Evolutionary conservation across 2,329 filamentous ascomycete genomes (phyloP).

Genomic region (Aureobasidium sp.): DNA sequence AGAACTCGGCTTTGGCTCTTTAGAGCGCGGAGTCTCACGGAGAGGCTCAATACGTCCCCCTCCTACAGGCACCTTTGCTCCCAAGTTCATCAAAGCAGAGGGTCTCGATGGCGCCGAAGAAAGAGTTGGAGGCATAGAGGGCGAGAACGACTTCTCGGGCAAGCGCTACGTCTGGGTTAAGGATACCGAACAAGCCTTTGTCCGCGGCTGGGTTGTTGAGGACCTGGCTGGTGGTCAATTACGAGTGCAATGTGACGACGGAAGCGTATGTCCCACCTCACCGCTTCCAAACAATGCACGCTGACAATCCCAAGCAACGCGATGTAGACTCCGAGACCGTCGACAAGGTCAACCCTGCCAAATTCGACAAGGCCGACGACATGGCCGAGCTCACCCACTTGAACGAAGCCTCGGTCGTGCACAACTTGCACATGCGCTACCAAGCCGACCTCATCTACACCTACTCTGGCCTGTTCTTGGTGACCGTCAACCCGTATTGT

Average conservation of each 20-base stretch:
- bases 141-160: constrained; percentile 97
- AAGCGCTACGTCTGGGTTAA: constrained; percentile 98
- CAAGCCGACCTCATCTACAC: constrained; percentile 95
- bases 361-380: constrained; percentile 98
- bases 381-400: constrained; percentile 98
- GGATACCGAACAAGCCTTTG: constrained; percentile 78
- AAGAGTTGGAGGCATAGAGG: constrained; percentile 68
- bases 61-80: constrained; percentile 76
- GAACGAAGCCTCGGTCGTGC: constrained; percentile 95
- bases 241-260: constrained; percentile 88
- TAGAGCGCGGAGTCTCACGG: constrained; percentile 16
- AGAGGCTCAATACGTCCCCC: constrained; percentile 11
- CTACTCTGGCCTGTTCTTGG: constrained; percentile 93
- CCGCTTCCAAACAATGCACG: constrained; percentile 17
- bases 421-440: constrained; percentile 93
- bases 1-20: constrained; percentile 38
- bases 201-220: constrained; percentile 86
- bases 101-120: constrained; percentile 57
- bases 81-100: constrained; percentile 89
- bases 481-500: constrained; percentile 96
- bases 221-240: constrained; percentile 64
- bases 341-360: constrained; percentile 98
- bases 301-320: constrained; percentile 57
- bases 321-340: constrained; percentile 80
- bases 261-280: constrained; percentile 56